Conservation (phyloP, 2,329 filamentous ascomycete species). For the Colletotrichum siamense region DNA sequence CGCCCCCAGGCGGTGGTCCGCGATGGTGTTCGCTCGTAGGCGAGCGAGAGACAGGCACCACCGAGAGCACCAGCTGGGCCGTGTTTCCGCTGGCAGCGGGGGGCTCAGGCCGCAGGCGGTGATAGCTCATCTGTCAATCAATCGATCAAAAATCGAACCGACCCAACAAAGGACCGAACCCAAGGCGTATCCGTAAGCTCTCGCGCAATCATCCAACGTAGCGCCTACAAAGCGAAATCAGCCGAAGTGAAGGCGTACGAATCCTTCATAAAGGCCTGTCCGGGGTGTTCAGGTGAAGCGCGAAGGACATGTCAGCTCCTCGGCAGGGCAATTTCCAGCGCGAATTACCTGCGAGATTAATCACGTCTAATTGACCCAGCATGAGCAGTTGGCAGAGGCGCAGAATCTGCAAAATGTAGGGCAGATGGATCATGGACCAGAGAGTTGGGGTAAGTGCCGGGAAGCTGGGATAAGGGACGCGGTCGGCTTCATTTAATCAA, state of each 20-base stretch:
- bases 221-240: background rate
- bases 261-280: background rate
- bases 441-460: background rate
- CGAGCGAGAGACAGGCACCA: background rate
- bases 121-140: background rate
- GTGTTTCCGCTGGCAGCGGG: background rate
- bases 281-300: conserved; percentile 9
- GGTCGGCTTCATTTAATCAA: background rate
- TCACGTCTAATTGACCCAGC: background rate
- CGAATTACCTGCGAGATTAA: conserved; percentile 17
- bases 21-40: background rate
- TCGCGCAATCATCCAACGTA: background rate
- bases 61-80: background rate
- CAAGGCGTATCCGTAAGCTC: background rate
- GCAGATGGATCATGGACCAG: background rate
- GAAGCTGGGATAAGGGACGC: background rate
- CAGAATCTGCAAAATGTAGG: background rate
- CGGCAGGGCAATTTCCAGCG: conserved; percentile 14
- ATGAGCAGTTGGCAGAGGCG: background rate
- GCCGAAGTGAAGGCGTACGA: background rate
- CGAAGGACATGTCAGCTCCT: background rate
- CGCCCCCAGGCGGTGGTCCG: background rate
- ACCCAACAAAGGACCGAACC: background rate
- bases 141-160: background rate
- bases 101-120: background rate